Evolutionary conservation across 768 basidiomycete species (phyloP), one percentile per base, ranked within the genome.

Genomic region (Hydnomerulius pinastri): DNA sequence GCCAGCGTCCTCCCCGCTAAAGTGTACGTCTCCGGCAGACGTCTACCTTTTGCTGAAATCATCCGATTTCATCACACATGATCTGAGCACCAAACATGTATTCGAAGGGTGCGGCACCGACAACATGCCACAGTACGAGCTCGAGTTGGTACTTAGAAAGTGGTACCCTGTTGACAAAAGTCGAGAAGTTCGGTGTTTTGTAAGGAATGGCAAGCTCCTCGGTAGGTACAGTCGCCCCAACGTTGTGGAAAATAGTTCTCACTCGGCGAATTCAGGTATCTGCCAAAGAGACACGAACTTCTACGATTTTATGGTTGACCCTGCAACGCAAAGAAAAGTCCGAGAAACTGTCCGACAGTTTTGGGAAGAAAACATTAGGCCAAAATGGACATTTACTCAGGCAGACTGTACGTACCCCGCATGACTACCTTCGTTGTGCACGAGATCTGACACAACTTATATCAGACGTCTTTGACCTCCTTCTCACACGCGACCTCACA

Each of bases 11-110:
- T 83, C 89, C 0, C 92, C 92, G 4, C 74, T 97, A 36, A 89
- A 87, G 71, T 98, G 95, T 71, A 87, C 83, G 4, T 82, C 84
- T 2, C 92, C 93, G 0, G 82, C 90, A 1, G 95, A 98, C 56
- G 87, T 98, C 27, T 98, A 96, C 68, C 77, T 96, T 48, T 73
- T 96, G 0, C 79, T 98, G 55, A 98, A 98, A 66, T 92, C 92
- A 0, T 94, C 92, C 27, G 91, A 96, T 66, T 95, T 95, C 57
- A 75, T 93, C 48, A 77, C 80, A 2, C 91, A 97, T 58, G 94
- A 93, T 62, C 67, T 95, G 7, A 77, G 75, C 47, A 58, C 68
- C 2, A 75, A 75, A 2, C 71, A 65, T 27, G 83, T 91, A 5
- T 95, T 95, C 50, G 82, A 83, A 15, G 83, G 80, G 0, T 90